phyloP scores from a whole-genome alignment of 805 yeast species.

The Suhomyces pyralidae region DNA sequence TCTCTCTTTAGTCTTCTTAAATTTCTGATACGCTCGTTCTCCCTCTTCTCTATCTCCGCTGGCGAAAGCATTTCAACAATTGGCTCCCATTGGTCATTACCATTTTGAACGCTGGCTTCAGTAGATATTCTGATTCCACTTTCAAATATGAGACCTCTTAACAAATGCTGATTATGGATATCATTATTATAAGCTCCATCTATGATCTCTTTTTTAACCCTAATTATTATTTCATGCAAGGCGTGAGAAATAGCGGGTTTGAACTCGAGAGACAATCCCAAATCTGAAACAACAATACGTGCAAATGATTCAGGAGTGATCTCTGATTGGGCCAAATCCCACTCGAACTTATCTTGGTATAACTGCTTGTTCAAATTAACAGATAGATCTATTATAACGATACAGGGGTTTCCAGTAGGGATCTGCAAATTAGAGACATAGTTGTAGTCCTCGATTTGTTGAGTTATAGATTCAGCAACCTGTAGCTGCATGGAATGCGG shows the following conservation, averaged over 20 bases:
- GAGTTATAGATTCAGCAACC: constrained; percentile 67
- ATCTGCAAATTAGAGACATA: constrained; percentile 62
- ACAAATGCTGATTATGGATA: constrained; percentile 41
- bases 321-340: constrained; percentile 64
- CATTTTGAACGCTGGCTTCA: constrained; percentile 66
- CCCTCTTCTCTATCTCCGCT: constrained; percentile 92
- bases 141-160: constrained; percentile 42
- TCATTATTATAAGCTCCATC: constrained; percentile 52
- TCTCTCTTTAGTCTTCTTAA: constrained; percentile 91
- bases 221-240: constrained; percentile 72
- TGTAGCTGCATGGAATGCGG: constrained; percentile 61
- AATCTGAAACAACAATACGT: constrained; percentile 70
- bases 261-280: constrained; percentile 83
- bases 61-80: constrained; percentile 79
- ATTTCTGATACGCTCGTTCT: constrained; percentile 90
- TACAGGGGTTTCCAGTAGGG: constrained; percentile 44
- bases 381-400: constrained; percentile 72
- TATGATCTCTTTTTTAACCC: constrained; percentile 75
- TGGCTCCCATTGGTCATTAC: constrained; percentile 87
- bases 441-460: constrained; percentile 76
- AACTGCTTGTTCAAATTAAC: constrained; percentile 79
- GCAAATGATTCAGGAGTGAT: constrained; percentile 86
- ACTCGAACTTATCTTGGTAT: constrained; percentile 90
- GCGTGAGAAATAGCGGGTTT: constrained; percentile 86
- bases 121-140: constrained; percentile 41